Evolutionary conservation across 1,284 basidiomycete species (phyloP), one percentile per base, ranked within the genome.

Genomic region (Apiotrichum brassicae): DNA sequence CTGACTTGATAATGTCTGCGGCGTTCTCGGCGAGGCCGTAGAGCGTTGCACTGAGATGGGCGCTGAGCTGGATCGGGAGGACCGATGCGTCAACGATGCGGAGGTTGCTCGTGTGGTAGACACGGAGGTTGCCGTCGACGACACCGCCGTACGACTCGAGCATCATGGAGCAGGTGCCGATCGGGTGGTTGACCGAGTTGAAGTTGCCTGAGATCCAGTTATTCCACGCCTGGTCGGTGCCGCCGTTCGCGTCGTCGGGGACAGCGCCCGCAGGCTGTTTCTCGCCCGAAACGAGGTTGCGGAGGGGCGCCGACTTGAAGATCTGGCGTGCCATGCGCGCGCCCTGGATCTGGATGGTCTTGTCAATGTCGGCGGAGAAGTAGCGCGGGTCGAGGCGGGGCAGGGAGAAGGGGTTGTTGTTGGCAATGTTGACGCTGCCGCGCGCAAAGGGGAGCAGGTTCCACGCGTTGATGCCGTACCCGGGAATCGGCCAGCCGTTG

Each of bases 11-110:
- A 48, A 86, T 75, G 28, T 77, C 77, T 3, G 82, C 77, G 0
- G 79, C 83, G 63, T 80, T 80, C 70, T 87, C 84, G 2, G 83
- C 84, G 34, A 86, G 71, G 22, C 82, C 85, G 62, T 84, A 88
- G 3, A 80, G 78, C 6, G 81, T 58, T 6, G 63, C 65, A 65
- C 71, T 71, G 46, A 70, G 54, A 53, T 75, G 73, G 2, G 72
- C 69, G 9, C 69, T 69, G n/a, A 75, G 50, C 33, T 75, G 69
- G 9, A 76, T 58, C 3, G 76, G 76, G 37, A 75, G 64, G 57
- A 77, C 70, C 3, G 71, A 74, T n/a, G 74, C 62, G 60, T 78
- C 76, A 37, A 75, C 66, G 36, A 73, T 67, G 32, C 71, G 58
- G 16, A 80, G 51, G 64, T 80, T 80, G 49, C 51, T 50, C 4